A percentile compares a stretch with the other conserved stretches of the same genome.
Evolutionary conservation across 495 filamentous ascomycete species (phyloP).

Genomic region (Hypoxylon subgilvum): DNA sequence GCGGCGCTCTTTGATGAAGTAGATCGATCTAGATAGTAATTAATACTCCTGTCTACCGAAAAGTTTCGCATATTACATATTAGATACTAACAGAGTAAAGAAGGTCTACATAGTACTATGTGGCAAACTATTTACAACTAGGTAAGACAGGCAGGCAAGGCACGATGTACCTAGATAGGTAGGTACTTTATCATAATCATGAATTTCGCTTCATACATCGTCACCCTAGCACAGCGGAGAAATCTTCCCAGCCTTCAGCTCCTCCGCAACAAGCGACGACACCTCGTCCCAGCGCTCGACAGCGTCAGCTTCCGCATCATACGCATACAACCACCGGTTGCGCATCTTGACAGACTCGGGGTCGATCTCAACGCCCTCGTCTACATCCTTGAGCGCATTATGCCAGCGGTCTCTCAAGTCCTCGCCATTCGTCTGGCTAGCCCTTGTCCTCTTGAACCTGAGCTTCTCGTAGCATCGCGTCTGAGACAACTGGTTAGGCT

Average conservation of each 20-base stretch:
- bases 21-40: no score
- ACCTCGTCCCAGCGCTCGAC: conserved; percentile 51
- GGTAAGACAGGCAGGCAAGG: no score
- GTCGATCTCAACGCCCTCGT: conserved; percentile 56
- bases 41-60: no score
- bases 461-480: conserved; percentile 61
- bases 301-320: conserved; percentile 58
- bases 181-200: no score
- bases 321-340: conserved; percentile 58
- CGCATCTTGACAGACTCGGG: conserved; percentile 60
- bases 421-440: conserved; percentile 58
- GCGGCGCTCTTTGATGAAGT: no score
- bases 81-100: no score
- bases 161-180: no score
- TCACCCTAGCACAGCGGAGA: conserved; percentile 48
- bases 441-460: conserved; percentile 52
- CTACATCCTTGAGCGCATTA: conserved; percentile 54
- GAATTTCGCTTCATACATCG: no score
- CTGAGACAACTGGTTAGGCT: conserved; percentile 17
- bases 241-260: conserved; percentile 49
- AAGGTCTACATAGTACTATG: no score
- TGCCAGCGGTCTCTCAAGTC: conserved; percentile 62
- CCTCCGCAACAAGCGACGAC: conserved; percentile 44
- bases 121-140: no score
- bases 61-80: no score